These are phyloP conservation scores for Fusarium sp. DNA, from an alignment of 2,329 filamentous ascomycete species.

Conservation along the genomic window DNA sequence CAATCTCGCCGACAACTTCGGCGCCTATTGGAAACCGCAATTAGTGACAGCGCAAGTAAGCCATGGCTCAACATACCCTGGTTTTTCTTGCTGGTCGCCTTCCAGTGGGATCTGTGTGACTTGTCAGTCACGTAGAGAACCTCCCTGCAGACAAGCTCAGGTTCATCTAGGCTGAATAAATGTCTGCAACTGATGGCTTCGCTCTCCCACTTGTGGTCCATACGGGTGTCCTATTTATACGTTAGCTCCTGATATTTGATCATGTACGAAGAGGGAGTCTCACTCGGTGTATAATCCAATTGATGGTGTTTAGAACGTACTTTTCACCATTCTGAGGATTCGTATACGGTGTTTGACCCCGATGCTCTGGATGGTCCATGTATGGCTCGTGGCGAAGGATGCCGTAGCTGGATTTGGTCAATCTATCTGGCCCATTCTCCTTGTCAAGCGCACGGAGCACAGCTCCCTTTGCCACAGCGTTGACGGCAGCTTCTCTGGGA, in stretches of 20 bases:
- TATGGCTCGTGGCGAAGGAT: background rate
- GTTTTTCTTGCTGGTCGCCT: background rate
- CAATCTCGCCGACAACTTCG: background rate
- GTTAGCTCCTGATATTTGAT: accelerated
- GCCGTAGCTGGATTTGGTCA: constrained; percentile 4
- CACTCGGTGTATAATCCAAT: constrained; percentile 13
- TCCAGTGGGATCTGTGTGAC: background rate
- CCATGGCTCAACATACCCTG: accelerated
- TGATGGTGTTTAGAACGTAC: background rate
- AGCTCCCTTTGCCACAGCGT: constrained; percentile 14
- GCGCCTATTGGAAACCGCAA: background rate
- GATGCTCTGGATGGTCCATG: background rate
- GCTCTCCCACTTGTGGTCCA: background rate
- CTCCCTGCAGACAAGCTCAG: background rate
- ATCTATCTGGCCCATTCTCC: background rate
- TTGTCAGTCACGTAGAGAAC: background rate
- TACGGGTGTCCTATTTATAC: background rate
- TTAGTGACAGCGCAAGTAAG: accelerated
- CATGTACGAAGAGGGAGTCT: accelerated
- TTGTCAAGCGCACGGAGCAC: constrained; percentile 14
- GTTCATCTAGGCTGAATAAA: background rate
- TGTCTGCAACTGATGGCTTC: background rate
- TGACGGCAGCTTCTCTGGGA: accelerated
- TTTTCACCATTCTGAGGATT: background rate
- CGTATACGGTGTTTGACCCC: background rate